These are phyloP conservation scores for Rhizopus sp. DNA, from an alignment of 371 early-diverging fungal species.

Conservation along the genomic window DNA sequence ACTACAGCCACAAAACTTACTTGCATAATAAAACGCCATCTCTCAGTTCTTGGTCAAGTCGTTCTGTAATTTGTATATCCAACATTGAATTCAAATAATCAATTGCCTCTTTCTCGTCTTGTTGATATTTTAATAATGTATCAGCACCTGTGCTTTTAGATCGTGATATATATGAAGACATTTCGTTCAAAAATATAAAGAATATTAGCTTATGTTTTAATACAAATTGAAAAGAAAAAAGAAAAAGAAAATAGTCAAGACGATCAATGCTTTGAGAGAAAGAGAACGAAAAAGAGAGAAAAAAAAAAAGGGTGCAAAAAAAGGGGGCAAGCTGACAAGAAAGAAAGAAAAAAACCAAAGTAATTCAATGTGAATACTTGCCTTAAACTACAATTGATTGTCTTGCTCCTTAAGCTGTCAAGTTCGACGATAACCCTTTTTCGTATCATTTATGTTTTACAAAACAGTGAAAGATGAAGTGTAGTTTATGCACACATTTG, in stretches of 20 bases:
- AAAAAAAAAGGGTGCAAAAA: slow-evolving; percentile 4
- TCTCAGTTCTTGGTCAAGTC: slow-evolving; percentile 56
- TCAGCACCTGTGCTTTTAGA: slow-evolving; percentile 42
- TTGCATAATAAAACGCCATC: slow-evolving; percentile 53
- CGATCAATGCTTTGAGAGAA: no score
- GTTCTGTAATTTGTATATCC: slow-evolving; percentile 17
- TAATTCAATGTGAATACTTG: not conserved
- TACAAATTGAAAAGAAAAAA: slow-evolving; percentile 5
- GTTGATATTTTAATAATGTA: slow-evolving; percentile 27
- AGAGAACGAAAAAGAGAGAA: not conserved
- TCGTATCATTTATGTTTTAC: no score
- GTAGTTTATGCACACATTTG: no score
- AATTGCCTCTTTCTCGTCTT: slow-evolving; percentile 34
- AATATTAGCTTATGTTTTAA: slow-evolving; percentile 4
- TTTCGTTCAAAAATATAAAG: slow-evolving; percentile 9
- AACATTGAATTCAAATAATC: slow-evolving; percentile 36
- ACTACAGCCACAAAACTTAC: slow-evolving; percentile 25
- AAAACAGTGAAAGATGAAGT: no score
- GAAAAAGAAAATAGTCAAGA: not conserved
- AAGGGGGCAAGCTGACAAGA: slow-evolving; percentile 1
- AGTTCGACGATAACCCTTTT: no score
- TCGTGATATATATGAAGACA: slow-evolving; percentile 29
- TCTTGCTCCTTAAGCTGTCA: no score
- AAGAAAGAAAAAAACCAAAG: not conserved
- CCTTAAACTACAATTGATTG: no score